Evolutionary conservation across 2,329 filamentous ascomycete species (phyloP).

Genomic region (Raffaelea ambrosiae): DNA sequence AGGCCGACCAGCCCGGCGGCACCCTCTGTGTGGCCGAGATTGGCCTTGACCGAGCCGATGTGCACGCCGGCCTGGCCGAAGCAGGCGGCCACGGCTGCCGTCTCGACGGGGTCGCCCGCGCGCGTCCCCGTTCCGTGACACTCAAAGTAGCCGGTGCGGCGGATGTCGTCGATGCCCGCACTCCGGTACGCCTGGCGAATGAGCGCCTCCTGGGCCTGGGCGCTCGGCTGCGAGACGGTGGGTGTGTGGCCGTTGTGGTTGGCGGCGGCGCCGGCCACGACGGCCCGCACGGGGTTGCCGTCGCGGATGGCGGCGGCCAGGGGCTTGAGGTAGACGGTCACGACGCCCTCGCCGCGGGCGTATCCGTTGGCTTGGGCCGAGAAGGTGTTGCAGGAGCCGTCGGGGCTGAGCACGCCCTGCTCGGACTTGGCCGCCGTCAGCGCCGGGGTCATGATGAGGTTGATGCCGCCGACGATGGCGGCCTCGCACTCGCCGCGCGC

Average conservation of each 20-base stretch:
- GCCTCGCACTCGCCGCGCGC: constrained; percentile 16
- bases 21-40: constrained; percentile 22
- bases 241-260: constrained; percentile 34
- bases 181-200: constrained; percentile 22
- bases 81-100: constrained; percentile 18
- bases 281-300: constrained; percentile 30
- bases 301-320: constrained; percentile 37
- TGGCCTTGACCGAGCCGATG: constrained; percentile 16
- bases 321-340: constrained; percentile 34
- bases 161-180: constrained; percentile 19
- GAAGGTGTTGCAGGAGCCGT: constrained; percentile 26
- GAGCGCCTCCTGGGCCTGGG: constrained; percentile 21
- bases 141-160: constrained; percentile 24
- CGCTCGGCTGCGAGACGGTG: constrained; percentile 31
- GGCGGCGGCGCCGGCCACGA: constrained; percentile 26
- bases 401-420: constrained; percentile 26
- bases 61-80: neutral
- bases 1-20: constrained; percentile 17
- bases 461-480: constrained; percentile 27
- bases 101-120: constrained; percentile 28
- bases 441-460: constrained; percentile 24
- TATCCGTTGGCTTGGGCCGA: constrained; percentile 40
- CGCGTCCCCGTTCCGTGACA: constrained; percentile 25
- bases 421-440: constrained; percentile 22
- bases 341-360: constrained; percentile 39